Conservation (phyloP, 2,329 filamentous ascomycete species). For the Colletotrichum coccodes region DNA sequence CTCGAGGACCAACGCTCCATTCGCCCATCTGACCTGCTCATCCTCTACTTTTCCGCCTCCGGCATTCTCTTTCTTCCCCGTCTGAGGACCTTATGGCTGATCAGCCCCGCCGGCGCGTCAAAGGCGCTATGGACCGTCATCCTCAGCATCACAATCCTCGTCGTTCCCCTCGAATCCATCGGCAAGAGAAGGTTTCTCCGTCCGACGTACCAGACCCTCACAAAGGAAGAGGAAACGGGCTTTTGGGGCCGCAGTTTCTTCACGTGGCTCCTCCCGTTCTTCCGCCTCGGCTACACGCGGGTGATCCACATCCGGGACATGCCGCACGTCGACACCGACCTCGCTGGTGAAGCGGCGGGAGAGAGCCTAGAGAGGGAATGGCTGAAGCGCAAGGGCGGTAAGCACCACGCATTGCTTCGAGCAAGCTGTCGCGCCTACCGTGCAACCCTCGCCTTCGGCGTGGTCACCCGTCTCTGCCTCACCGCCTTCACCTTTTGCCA, state of each 20-base stretch:
- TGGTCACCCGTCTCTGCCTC: conserved; percentile 20
- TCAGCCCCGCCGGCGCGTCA: not conserved
- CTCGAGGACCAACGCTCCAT: conserved; percentile 15
- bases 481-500: conserved; percentile 39
- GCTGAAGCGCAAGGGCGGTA: not conserved
- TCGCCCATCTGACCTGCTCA: conserved; percentile 7
- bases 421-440: not conserved
- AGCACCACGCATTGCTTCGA: not conserved
- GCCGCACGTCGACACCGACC: conserved; percentile 34
- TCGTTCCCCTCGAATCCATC: conserved; percentile 34
- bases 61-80: not conserved
- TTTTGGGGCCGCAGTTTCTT: conserved; percentile 37
- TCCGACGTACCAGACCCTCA: conserved; percentile 10
- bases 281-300: conserved; percentile 34
- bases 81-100: not conserved
- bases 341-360: conserved; percentile 1
- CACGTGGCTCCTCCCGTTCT: conserved; percentile 35
- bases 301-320: conserved; percentile 36
- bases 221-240: conserved; percentile 34
- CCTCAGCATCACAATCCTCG: not conserved
- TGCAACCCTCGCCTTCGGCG: not conserved
- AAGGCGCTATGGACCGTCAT: conserved; percentile 2
- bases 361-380: not conserved
- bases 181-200: conserved; percentile 31
- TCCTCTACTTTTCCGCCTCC: conserved; percentile 9